Conservation (phyloP, 2,329 filamentous ascomycete species). For the Paramyrothecium roridum region DNA sequence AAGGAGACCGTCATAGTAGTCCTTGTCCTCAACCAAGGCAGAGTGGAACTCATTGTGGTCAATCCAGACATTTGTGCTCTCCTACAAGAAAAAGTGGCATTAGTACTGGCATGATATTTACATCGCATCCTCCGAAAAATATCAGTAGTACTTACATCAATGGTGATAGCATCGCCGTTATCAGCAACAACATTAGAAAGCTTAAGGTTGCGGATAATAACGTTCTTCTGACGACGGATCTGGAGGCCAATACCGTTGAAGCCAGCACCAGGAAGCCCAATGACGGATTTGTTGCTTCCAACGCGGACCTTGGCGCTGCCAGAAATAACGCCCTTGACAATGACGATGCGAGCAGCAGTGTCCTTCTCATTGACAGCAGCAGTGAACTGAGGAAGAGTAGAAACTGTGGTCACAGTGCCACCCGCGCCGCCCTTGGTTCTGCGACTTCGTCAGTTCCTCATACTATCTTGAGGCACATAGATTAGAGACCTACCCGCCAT, state of each 20-base stretch:
- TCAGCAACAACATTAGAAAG: conserved; percentile 52
- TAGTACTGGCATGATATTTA: no score
- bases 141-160: conserved; percentile 12
- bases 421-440: conserved; percentile 45
- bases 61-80: conserved; percentile 51
- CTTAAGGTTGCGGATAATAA: conserved; percentile 58
- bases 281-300: conserved; percentile 38
- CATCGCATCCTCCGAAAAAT: no score
- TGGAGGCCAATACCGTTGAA: conserved; percentile 44
- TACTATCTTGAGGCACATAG: no score
- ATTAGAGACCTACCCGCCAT: conserved; percentile 3
- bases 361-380: conserved; percentile 33
- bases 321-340: conserved; percentile 33
- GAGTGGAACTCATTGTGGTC: conserved; percentile 42
- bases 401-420: conserved; percentile 43
- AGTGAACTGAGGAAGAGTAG: conserved; percentile 38
- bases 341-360: conserved; percentile 32
- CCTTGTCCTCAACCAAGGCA: conserved; percentile 55
- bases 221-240: conserved; percentile 47
- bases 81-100: no score
- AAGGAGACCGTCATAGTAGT: conserved; percentile 63
- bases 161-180: conserved; percentile 52
- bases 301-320: conserved; percentile 30
- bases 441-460: neutral
- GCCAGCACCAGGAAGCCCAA: conserved; percentile 28